Conservation (phyloP, 345 rosid genomes). For the Salix exigua region DNA sequence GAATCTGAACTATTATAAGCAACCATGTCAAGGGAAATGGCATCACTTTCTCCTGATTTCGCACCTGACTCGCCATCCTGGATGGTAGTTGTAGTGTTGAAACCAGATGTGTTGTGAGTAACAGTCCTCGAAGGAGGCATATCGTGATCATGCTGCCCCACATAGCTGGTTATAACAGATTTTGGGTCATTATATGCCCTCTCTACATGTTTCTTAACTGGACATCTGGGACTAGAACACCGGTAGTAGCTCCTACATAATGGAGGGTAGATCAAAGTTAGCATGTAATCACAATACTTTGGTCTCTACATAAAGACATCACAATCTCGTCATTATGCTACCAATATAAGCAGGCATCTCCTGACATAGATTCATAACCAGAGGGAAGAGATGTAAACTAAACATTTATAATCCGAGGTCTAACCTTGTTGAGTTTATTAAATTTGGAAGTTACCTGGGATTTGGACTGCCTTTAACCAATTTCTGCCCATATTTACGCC, state of each 20-base stretch:
- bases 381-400: not conserved
- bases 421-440: constrained; percentile 4
- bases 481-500: constrained; percentile 99
- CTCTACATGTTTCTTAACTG: constrained; percentile 84
- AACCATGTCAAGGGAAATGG: constrained; percentile 21
- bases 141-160: constrained; percentile 81
- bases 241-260: constrained; percentile 88
- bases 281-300: not conserved
- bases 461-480: constrained; percentile 90
- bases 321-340: not conserved
- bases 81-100: constrained; percentile 16
- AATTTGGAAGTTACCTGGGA: constrained; percentile 57
- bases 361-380: not conserved
- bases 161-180: constrained; percentile 72
- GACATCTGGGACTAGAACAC: constrained; percentile 90
- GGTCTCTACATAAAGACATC: not conserved
- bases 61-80: constrained; percentile 30
- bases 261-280: not conserved
- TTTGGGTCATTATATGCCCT: constrained; percentile 70
- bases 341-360: not conserved
- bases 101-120: constrained; percentile 42
- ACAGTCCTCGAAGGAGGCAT: constrained; percentile 75
- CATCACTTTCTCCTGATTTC: constrained; percentile 36
- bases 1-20: constrained; percentile 24
- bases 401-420: not conserved